Base-by-base conservation (phyloP, 208 protist genomes). In the Crithidia fasciculata region DNA sequence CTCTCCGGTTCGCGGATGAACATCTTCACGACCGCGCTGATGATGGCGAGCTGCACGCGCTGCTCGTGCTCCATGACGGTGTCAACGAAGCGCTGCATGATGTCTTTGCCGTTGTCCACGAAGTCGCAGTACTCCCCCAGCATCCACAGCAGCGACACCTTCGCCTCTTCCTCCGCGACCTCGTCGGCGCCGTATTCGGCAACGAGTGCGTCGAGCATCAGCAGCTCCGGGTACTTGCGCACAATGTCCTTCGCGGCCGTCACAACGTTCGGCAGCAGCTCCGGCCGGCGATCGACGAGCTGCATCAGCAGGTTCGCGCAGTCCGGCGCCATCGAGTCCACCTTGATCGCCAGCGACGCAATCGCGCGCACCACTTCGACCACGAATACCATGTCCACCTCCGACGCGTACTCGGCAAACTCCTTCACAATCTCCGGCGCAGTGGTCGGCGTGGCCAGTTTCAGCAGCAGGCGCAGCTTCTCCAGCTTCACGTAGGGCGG, bases 401-500 rank as follows among this genome's bases (percentile, higher is more conserved):
- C 98, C 18, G 91, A 95, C 57, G 95, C 97, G 83, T 99, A 98
- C 88, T 99, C 98, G 52, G 97, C 97, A 12, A 99, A 90, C 89
- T 99, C 99, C 57, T 96, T 91, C 7, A 99, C 78, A 8, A 98
- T 90, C 13, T 75, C 77, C 39, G 97, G 89, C 64, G 99, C 95
- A 61, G 98, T 99, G 28, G 78, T 60, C 3, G 89, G 88, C 0
- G 89, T 96, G n/a, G 98, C 97, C 13, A 99, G 91, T 82, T 98
- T 98, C 45, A 99, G 90, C 71, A 99, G 88, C 58, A 99, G 97
- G 41, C 99, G 96, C 16, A 99, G 92, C 85, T 99, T 99, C 87
- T 99, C 99, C 69, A 99, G 92, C 83, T 99, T 99, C 39, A 99
- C 98, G 79, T 99, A 99, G 56, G 98, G 96, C 18, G 99, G 98